phyloP scores from a whole-genome alignment of 1,284 basidiomycete genomes.

The Apiotrichum akiyoshidainum region DNA sequence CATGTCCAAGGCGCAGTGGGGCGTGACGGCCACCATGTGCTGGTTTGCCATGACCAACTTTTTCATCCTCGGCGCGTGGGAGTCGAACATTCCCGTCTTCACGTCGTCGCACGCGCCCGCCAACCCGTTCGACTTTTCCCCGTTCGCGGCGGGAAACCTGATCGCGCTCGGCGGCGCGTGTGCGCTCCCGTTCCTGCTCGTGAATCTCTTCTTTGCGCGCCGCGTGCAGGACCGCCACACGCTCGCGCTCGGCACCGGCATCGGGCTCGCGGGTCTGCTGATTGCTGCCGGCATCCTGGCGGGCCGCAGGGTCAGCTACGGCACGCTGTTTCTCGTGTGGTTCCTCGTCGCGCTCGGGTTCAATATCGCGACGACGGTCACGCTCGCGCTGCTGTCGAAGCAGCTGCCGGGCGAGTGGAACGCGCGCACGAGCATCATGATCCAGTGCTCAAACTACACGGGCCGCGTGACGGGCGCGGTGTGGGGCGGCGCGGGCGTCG shows the following conservation, averaged over 20 bases:
- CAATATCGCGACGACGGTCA: slow-evolving; percentile 11
- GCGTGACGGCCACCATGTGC: slow-evolving; percentile 6
- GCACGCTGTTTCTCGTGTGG: slow-evolving; percentile 5
- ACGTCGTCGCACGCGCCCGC: slow-evolving; percentile 4
- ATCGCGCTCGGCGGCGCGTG: slow-evolving; percentile 15
- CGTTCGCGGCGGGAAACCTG: slow-evolving; percentile 14
- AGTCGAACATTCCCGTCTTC: slow-evolving; percentile 13
- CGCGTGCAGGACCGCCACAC: slow-evolving; percentile 13
- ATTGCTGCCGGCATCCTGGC: slow-evolving; percentile 5
- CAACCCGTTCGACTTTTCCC: slow-evolving; percentile 16
- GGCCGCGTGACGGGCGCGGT: slow-evolving; percentile 14
- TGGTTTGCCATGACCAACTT: slow-evolving; percentile 13
- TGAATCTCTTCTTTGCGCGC: slow-evolving; percentile 9
- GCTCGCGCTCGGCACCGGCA: slow-evolving; percentile 4
- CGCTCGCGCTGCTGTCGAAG: slow-evolving; percentile 9
- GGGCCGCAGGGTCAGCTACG: slow-evolving; percentile 6
- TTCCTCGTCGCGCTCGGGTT: slow-evolving; percentile 14
- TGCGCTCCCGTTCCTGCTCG: slow-evolving; percentile 11
- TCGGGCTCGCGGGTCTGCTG: slow-evolving; percentile 6
- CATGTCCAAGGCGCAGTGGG: slow-evolving; percentile 4
- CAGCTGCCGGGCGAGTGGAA: slow-evolving; percentile 15
- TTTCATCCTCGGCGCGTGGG: slow-evolving; percentile 15
- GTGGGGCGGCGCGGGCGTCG: slow-evolving; percentile 14
- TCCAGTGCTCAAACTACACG: slow-evolving; percentile 12
- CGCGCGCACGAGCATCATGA: slow-evolving; percentile 4